Base-by-base conservation (phyloP, 768 basidiomycete genomes). In the Stropharia rugosoannulata region DNA sequence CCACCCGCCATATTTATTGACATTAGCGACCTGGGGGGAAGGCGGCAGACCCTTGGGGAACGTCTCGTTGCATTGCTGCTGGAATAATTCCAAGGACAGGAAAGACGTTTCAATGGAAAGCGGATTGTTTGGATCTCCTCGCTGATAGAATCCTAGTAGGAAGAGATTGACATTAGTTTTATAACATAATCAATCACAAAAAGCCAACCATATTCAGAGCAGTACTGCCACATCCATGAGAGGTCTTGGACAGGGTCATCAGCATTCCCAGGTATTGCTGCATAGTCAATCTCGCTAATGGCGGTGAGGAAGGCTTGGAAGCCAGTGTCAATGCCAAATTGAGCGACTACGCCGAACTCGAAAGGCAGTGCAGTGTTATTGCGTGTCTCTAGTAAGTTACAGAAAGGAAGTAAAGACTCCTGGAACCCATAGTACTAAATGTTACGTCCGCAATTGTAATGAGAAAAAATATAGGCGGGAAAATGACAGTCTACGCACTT, bases 161-260 rank as follows among this genome's bases (percentile, higher is more conserved):
- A 4, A 35, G 15, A n/a, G 13, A 25, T 16, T 18, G 13, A 35
- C 22, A 36, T 37, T 15, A 18, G 9, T n/a, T 13, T 49, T 4
- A 49, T 49, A 10, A 18, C 43, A 2, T 13, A 44, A 19, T 18
- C 8, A 37, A 15, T 3, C 36, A 46, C 9, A 38, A 22, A 18
- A 4, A n/a, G 44, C 64, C 15, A 13, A 76, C 79, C 80, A 56
- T 78, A 80, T 63, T 81, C 78, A 0, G 79, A 80, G 50, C 78
- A 80, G 55, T 80, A 80, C 57, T 81, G 79, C 70, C 79, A 72
- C 78, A 79, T 80, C 80, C 79, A 81, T 7, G 78, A 79, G 42
- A 61, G 63, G 51, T 79, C 79, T 48, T 64, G 59, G 0, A 75
- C 74, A 1, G 78, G 77, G 61, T 80, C 78, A 55, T 78, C 75